Evolutionary conservation across 192 early-diverging fungal species (phyloP).

Genomic region (Entophlyctis helioformis): DNA sequence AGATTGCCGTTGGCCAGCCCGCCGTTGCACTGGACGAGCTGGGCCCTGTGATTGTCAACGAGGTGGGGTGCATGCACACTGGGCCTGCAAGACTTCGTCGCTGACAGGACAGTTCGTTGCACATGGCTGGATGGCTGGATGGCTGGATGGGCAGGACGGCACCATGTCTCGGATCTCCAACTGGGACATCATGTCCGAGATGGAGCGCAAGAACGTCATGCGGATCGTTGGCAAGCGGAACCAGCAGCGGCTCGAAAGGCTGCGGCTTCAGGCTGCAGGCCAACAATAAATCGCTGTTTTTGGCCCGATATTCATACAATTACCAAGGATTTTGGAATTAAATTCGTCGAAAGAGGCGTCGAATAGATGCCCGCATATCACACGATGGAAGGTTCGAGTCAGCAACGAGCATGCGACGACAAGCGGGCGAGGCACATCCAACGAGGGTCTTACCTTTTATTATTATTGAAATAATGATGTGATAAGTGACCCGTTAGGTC

Average conservation of each 20-base stretch:
- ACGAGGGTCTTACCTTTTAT: no score
- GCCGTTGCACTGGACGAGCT: constrained; percentile 9
- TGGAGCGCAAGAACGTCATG: constrained; percentile 18
- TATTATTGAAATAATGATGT: no score
- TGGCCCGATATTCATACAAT: no score
- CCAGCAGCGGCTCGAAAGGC: constrained; percentile 11
- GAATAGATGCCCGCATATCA: no score
- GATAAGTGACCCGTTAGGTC: no score
- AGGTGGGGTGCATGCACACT: not conserved
- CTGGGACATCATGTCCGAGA: constrained; percentile 21
- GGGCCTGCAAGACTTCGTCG: not conserved
- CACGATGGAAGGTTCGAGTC: no score
- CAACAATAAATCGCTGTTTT: no score
- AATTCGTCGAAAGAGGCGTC: no score
- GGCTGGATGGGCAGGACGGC: constrained; percentile 20
- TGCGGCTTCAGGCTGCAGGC: constrained; percentile 7
- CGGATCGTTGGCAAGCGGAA: constrained; percentile 28
- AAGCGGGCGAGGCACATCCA: no score
- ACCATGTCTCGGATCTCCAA: constrained; percentile 28
- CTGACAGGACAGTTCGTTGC: not conserved
- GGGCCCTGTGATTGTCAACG: constrained; percentile 20
- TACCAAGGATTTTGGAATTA: no score
- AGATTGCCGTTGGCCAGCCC: no score
- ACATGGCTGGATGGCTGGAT: not conserved
- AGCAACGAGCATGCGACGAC: no score